Conservation (phyloP, 2,329 filamentous ascomycete species). For the Aspergillus sp. region DNA sequence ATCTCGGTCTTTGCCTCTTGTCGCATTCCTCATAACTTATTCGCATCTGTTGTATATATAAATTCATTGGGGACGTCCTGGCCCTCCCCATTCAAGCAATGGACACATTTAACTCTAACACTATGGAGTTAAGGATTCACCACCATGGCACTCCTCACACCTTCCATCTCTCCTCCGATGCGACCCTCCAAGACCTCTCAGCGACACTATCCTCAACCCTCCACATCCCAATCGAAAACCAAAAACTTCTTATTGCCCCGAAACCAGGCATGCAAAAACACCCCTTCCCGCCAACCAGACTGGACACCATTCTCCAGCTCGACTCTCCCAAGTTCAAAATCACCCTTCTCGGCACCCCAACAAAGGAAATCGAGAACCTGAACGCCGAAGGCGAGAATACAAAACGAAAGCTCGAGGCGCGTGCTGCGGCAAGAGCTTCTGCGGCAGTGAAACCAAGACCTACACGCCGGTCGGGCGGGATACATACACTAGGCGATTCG, state of each 20-base stretch:
- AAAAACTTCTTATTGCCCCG: slow-evolving; percentile 42
- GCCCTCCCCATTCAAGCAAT: not conserved
- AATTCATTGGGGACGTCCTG: not conserved
- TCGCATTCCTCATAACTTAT: not conserved
- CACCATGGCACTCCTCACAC: slow-evolving; percentile 49
- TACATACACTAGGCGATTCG: slow-evolving; percentile 24
- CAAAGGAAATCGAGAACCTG: slow-evolving; percentile 36
- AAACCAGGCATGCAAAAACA: slow-evolving; percentile 42
- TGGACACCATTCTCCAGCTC: slow-evolving; percentile 27
- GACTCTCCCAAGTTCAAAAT: slow-evolving; percentile 39
- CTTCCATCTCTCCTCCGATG: slow-evolving; percentile 42
- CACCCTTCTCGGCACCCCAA: slow-evolving; percentile 39
- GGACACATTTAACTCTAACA: slow-evolving; percentile 5
- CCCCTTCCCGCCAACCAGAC: slow-evolving; percentile 34
- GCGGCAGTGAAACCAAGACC: slow-evolving; percentile 3
- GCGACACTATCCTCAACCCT: slow-evolving; percentile 26
- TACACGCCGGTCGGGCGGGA: slow-evolving; percentile 11
- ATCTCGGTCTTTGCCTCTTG: slow-evolving; percentile 9
- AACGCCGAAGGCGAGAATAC: slow-evolving; percentile 29
- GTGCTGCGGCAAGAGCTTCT: slow-evolving; percentile 19
- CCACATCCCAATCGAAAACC: slow-evolving; percentile 35
- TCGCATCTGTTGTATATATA: not conserved
- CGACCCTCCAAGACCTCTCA: slow-evolving; percentile 45
- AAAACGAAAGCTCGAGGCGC: slow-evolving; percentile 23
- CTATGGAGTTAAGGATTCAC: slow-evolving; percentile 43